Evolutionary conservation across 495 filamentous ascomycete genomes (phyloP).

Genomic region (Rostrohypoxylon terebratum): DNA sequence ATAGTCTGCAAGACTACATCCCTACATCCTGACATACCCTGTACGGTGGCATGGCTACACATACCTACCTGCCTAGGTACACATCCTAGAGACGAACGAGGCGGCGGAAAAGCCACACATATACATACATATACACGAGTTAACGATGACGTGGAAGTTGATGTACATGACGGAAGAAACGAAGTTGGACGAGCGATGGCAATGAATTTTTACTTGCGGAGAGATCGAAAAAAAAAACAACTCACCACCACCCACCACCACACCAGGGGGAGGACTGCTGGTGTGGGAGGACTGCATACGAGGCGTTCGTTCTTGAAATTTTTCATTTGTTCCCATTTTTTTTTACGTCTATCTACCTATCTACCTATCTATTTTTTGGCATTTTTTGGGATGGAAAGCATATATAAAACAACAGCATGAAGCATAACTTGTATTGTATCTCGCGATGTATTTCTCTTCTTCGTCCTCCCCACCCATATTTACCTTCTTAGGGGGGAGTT

Average conservation of each 20-base stretch:
- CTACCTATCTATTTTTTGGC: neutral
- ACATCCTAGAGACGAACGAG: neutral
- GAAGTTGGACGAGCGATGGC: neutral
- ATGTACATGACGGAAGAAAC: neutral
- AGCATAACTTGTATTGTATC: slow-evolving; percentile 5
- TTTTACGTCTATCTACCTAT: too few species aligned
- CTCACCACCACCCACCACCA: too few species aligned
- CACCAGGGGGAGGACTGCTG: neutral
- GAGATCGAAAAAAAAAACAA: too few species aligned
- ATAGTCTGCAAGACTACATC: neutral
- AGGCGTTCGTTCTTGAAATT: slow-evolving; percentile 2
- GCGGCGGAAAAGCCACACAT: neutral
- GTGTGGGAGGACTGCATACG: neutral
- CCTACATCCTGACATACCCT: neutral
- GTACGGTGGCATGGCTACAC: neutral
- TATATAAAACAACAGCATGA: slow-evolving; percentile 1
- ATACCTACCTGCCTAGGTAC: neutral
- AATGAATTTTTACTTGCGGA: too few species aligned
- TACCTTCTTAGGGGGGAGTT: neutral
- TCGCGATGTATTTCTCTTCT: slow-evolving; percentile 7
- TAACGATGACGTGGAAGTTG: neutral
- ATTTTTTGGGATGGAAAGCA: neutral
- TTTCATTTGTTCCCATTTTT: neutral
- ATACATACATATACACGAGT: neutral
- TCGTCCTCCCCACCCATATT: neutral